A percentile compares a stretch with the other conserved stretches of the same genome.
Conservation (phyloP, 106 monocot genomes). For the Ottelia alismoides region DNA sequence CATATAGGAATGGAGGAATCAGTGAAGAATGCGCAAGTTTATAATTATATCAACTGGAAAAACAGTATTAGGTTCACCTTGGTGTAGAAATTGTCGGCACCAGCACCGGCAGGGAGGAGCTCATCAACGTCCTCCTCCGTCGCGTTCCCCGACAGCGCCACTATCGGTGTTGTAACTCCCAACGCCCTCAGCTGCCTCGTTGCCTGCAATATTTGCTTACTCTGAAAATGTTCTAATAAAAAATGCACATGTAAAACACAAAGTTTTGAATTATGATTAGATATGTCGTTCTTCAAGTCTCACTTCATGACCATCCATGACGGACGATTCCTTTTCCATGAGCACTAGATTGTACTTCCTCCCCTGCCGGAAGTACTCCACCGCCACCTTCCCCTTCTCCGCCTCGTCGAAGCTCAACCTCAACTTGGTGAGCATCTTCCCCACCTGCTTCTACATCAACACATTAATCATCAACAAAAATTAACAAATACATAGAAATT, state of each 20-base stretch:
- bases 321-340: constrained; percentile 24
- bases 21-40: no score
- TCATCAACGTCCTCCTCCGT: neutral
- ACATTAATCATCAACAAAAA: neutral
- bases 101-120: constrained; percentile 15
- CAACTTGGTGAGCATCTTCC: constrained; percentile 1
- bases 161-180: constrained; percentile 12
- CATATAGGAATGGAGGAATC: no score
- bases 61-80: no score
- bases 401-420: constrained; percentile 12
- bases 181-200: constrained; percentile 13
- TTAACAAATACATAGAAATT: no score
- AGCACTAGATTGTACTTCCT: constrained; percentile 12
- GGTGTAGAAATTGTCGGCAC: constrained; percentile 8
- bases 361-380: constrained; percentile 13
- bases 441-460: constrained; percentile 7
- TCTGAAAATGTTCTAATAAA: neutral
- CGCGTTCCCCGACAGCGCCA: constrained; percentile 5
- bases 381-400: constrained; percentile 12
- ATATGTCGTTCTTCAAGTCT: no score
- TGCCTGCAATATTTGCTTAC: constrained; percentile 5
- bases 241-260: neutral
- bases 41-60: no score
- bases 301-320: constrained; percentile 23
- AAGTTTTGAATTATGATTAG: no score